Percentiles rank a stretch among this genome's conserved stretches.
These are phyloP conservation scores for Phoma herbarum DNA, from an alignment of 2,329 filamentous ascomycete species.

Conservation along the genomic window DNA sequence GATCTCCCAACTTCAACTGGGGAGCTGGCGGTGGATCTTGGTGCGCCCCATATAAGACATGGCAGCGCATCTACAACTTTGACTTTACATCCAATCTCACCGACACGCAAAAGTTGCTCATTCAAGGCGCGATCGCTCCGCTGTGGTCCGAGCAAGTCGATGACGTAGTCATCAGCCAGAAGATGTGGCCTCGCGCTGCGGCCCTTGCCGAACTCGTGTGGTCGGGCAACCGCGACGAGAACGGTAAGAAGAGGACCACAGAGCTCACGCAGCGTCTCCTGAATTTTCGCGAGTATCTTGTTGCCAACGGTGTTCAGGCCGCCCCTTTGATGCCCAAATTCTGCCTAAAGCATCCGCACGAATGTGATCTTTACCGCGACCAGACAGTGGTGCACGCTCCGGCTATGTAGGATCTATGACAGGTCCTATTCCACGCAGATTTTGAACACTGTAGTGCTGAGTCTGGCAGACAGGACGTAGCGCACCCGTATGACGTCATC, in stretches of 20 bases:
- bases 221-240: constrained; percentile 62
- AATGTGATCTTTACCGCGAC: constrained; percentile 64
- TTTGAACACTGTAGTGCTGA: too few species aligned
- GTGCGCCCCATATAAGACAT: constrained; percentile 68
- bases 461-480: too few species aligned
- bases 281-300: constrained; percentile 68
- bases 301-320: constrained; percentile 63
- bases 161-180: constrained; percentile 59
- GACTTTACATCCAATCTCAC: constrained; percentile 63
- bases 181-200: constrained; percentile 66
- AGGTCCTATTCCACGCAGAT: too few species aligned
- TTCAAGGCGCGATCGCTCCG: constrained; percentile 62
- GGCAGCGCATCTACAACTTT: constrained; percentile 68
- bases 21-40: constrained; percentile 63
- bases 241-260: constrained; percentile 62
- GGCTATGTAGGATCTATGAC: too few species aligned
- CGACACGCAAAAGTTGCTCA: constrained; percentile 56
- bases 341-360: constrained; percentile 65
- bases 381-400: too few species aligned
- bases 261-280: constrained; percentile 64
- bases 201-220: constrained; percentile 65
- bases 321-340: constrained; percentile 65
- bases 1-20: constrained; percentile 63
- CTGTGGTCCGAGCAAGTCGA: constrained; percentile 66
- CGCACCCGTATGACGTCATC: too few species aligned